These are phyloP conservation scores for Backusella australiensis DNA, from an alignment of 192 early-diverging fungal genomes.

Conservation along the genomic window DNA sequence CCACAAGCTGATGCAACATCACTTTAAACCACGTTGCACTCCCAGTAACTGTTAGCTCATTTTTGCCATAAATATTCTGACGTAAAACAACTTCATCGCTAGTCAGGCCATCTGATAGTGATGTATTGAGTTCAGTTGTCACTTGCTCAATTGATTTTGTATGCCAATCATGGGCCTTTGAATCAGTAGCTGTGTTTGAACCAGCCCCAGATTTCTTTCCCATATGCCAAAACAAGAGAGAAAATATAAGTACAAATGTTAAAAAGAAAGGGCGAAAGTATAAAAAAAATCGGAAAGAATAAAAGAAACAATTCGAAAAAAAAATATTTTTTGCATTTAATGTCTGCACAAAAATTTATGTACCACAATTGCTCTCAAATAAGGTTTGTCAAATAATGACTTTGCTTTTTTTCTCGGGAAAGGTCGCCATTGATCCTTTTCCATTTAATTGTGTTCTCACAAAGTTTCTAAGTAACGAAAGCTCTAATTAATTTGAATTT, in stretches of 20 bases:
- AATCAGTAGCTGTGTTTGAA: slow-evolving; percentile 32
- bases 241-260: not conserved
- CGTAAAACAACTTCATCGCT: slow-evolving; percentile 41
- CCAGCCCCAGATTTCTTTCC: not conserved
- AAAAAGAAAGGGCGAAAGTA: not conserved
- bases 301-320: not conserved
- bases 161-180: slow-evolving; percentile 54
- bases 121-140: not conserved
- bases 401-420: not conserved
- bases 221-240: not conserved
- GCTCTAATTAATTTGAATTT: not conserved
- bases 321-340: not conserved
- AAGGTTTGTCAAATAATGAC: not conserved
- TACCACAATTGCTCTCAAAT: not conserved
- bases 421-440: not conserved
- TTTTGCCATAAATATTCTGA: slow-evolving; percentile 47
- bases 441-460: not conserved
- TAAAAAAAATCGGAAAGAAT: not conserved
- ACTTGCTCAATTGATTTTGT: slow-evolving; percentile 13
- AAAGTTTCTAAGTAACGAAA: not conserved
- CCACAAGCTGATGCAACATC: slow-evolving; percentile 57
- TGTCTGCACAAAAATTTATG: not conserved
- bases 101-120: slow-evolving; percentile 35
- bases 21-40: slow-evolving; percentile 59
- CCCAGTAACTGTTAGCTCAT: slow-evolving; percentile 60